These are phyloP conservation scores for Podospora anserina DNA, from an alignment of 495 filamentous ascomycete genomes.

Conservation along the genomic window DNA sequence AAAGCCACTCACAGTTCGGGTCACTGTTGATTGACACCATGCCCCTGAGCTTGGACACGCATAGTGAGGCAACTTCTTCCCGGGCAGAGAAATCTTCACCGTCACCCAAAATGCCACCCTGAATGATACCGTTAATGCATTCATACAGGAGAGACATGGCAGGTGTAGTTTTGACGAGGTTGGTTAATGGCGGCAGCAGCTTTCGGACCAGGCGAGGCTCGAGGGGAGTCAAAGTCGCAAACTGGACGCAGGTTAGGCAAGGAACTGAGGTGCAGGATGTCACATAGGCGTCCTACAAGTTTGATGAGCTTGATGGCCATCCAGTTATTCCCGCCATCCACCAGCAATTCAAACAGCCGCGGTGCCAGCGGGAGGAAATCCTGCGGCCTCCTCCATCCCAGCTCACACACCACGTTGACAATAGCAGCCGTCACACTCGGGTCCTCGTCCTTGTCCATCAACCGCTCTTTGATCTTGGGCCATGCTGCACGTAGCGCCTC, in stretches of 20 bases:
- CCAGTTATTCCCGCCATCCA: slow-evolving; percentile 96
- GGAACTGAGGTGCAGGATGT: not conserved
- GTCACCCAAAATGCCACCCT: slow-evolving; percentile 85
- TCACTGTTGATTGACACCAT: slow-evolving; percentile 93
- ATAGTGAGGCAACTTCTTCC: slow-evolving; percentile 91
- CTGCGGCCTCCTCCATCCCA: slow-evolving; percentile 88
- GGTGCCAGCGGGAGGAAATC: slow-evolving; percentile 93
- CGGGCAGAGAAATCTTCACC: slow-evolving; percentile 71
- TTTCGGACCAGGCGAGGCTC: slow-evolving; percentile 90
- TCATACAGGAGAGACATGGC: slow-evolving; percentile 97
- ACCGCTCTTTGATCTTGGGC: slow-evolving; percentile 91
- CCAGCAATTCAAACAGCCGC: slow-evolving; percentile 83
- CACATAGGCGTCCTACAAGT: slow-evolving; percentile 55
- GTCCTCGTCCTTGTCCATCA: slow-evolving; percentile 88
- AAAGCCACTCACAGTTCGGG: slow-evolving; percentile 69
- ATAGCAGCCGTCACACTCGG: slow-evolving; percentile 92
- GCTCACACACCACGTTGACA: slow-evolving; percentile 93
- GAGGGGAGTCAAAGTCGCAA: slow-evolving; percentile 88
- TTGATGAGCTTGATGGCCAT: slow-evolving; percentile 99
- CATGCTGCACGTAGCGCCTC: slow-evolving; percentile 88
- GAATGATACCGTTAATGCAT: slow-evolving; percentile 97
- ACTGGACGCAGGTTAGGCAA: slow-evolving; percentile 52
- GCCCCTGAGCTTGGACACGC: slow-evolving; percentile 85
- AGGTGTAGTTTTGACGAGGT: slow-evolving; percentile 86
- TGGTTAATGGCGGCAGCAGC: slow-evolving; percentile 88